These are phyloP conservation scores for Cyclaneusma minus DNA, from an alignment of 2,329 filamentous ascomycete species.

Conservation along the genomic window DNA sequence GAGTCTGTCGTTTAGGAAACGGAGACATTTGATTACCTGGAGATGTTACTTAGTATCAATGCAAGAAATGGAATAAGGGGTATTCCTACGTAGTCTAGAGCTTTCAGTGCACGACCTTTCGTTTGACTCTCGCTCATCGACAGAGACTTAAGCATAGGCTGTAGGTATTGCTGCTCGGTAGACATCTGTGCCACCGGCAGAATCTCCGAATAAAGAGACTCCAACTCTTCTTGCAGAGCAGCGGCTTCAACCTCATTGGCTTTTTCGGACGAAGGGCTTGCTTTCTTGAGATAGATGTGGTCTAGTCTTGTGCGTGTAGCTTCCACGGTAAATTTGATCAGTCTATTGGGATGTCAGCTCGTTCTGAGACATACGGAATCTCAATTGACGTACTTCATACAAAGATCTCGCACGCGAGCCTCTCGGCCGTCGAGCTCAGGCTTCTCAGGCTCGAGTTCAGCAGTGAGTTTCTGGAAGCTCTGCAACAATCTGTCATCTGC, in stretches of 20 bases:
- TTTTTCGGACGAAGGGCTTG: neutral
- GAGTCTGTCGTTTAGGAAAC: constrained; percentile 31
- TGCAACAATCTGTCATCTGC: constrained; percentile 51
- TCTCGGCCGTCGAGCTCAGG: constrained; percentile 35
- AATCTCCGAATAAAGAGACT: constrained; percentile 55
- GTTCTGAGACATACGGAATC: neutral
- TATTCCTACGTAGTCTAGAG: constrained; percentile 33
- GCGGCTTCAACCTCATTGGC: neutral
- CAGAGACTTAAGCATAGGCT: constrained; percentile 37
- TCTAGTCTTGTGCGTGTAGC: constrained; percentile 37
- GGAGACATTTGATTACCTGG: constrained; percentile 38
- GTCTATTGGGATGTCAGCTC: constrained; percentile 16
- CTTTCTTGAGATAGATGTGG: constrained; percentile 32
- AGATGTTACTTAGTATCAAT: constrained; percentile 1
- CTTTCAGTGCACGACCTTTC: constrained; percentile 27
- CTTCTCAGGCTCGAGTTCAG: constrained; percentile 38
- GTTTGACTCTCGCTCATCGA: constrained; percentile 27
- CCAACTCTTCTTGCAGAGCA: constrained; percentile 46
- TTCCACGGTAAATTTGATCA: constrained; percentile 42
- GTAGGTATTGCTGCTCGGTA: constrained; percentile 49
- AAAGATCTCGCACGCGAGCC: constrained; percentile 41
- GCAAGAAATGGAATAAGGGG: neutral
- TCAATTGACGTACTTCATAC: constrained; percentile 27
- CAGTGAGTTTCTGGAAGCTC: constrained; percentile 49
- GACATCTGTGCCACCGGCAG: constrained; percentile 57